Base-by-base conservation (phyloP, 176 grass and related monocot genomes). In the Carex parvula region DNA sequence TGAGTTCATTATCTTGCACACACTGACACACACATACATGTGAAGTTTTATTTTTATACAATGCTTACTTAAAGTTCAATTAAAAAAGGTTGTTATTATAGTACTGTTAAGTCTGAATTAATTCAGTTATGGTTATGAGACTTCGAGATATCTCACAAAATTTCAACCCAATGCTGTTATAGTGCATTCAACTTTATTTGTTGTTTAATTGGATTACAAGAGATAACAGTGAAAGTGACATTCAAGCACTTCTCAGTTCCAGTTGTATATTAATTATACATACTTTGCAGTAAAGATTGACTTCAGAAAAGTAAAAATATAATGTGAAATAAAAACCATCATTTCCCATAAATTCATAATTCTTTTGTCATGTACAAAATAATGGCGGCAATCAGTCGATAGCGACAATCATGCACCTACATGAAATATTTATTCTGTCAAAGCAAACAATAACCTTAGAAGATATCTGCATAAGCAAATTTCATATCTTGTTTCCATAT, bases 211-310 rank as follows among this genome's bases (percentile, higher is more conserved):
- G 71, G 12, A 30, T 76, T 54, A 44, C 39, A 53, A 42, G 29
- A n/a, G n/a, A n/a, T 81, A 81, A 63, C n/a, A n/a, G 1, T 33
- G 79, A 81, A 44, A 64, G 58, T 44, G 79, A 64, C 58, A 14
- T 64, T 61, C 30, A 81, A 62, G 55, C 17, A 63, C 79, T 58
- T 62, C 39, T 81, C 46, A 33, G 58, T 46, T 42, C 18, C 35
- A 46, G 12, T 81, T 81, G 7, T 46, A 79, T 35, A 59, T 79
- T 56, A 59, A 79, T 62, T 80, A 80, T 64, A 81, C 41, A 81
- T 81, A 24, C 59, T 62, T 60, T 83, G 60, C 80, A 83, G 80
- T 83, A 83, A 68, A 83, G 39, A 65, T 83, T 83, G 80, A 83
- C 80, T 83, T 83, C 39, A 56, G 21, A 77, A 77, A 77, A 77